These are phyloP conservation scores for Geosmithia putterillii DNA, from an alignment of 2,329 filamentous ascomycete species.

Conservation along the genomic window DNA sequence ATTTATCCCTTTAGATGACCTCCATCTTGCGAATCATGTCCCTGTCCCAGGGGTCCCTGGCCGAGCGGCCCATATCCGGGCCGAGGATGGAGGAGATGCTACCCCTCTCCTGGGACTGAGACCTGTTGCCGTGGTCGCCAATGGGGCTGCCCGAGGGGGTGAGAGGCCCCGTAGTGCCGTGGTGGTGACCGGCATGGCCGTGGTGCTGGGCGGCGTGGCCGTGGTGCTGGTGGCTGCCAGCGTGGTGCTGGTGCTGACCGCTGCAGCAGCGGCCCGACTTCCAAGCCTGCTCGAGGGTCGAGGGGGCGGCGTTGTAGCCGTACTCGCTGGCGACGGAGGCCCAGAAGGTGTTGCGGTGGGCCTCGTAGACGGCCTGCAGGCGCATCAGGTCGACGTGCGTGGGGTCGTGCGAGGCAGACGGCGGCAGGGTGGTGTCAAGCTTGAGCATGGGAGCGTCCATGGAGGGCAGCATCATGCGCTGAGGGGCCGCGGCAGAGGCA, in stretches of 20 bases:
- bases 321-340: conserved; percentile 60
- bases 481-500: background rate
- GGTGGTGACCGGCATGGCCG: conserved; percentile 20
- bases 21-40: conserved; percentile 4
- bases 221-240: conserved; percentile 17
- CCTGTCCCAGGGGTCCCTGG: conserved; percentile 2
- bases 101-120: background rate
- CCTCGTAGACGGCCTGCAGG: conserved; percentile 57
- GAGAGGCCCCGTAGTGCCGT: conserved; percentile 29
- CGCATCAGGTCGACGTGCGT: conserved; percentile 49
- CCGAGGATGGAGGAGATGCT: conserved; percentile 3
- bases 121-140: background rate
- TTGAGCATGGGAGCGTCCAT: conserved; percentile 26
- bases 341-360: conserved; percentile 64
- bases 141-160: conserved; percentile 37
- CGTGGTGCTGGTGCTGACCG: background rate
- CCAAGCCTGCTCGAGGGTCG: conserved; percentile 61
- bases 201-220: too few species aligned
- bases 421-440: conserved; percentile 40
- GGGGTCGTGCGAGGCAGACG: conserved; percentile 16
- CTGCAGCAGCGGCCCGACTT: conserved; percentile 30
- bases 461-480: conserved; percentile 15
- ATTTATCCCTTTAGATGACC: conserved; percentile 1
- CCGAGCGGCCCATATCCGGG: background rate
- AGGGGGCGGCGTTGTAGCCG: conserved; percentile 47